Evolutionary conservation across 768 basidiomycete genomes (phyloP).

Genomic region (Trametes cingulata): DNA sequence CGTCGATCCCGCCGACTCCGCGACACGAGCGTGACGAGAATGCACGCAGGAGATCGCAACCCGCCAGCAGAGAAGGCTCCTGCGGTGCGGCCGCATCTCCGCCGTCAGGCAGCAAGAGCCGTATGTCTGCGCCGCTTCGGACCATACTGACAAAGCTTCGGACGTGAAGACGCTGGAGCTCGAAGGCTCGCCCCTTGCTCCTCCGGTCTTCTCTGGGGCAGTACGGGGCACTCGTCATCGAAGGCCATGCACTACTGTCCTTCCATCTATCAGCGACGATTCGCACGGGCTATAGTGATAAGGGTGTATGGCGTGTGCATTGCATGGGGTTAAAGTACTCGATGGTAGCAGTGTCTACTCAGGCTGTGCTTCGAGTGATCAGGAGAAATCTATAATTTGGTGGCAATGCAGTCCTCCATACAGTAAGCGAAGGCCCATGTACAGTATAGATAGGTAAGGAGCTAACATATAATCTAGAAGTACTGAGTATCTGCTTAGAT

Average conservation of each 20-base stretch:
- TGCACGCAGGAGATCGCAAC: slow-evolving; percentile 11
- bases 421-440: neutral
- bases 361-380: slow-evolving; percentile 3
- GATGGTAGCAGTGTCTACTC: neutral
- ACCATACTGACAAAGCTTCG: slow-evolving; percentile 30
- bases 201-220: neutral
- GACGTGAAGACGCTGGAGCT: no score
- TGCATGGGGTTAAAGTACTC: neutral
- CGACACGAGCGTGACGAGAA: slow-evolving; percentile 13
- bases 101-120: slow-evolving; percentile 11
- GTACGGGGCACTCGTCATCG: neutral
- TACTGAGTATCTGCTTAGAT: neutral
- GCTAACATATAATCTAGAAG: neutral
- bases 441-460: neutral
- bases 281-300: neutral
- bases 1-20: slow-evolving; percentile 12
- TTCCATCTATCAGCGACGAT: neutral
- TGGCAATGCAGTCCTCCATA: neutral
- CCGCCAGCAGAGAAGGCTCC: neutral
- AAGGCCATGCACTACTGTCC: neutral
- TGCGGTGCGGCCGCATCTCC: slow-evolving; percentile 3
- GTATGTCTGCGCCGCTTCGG: slow-evolving; percentile 28
- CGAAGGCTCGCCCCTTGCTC: neutral
- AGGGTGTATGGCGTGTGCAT: neutral
- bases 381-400: neutral